phyloP scores from a whole-genome alignment of 495 filamentous ascomycete genomes.

The Pseudevernia furfuracea region DNA sequence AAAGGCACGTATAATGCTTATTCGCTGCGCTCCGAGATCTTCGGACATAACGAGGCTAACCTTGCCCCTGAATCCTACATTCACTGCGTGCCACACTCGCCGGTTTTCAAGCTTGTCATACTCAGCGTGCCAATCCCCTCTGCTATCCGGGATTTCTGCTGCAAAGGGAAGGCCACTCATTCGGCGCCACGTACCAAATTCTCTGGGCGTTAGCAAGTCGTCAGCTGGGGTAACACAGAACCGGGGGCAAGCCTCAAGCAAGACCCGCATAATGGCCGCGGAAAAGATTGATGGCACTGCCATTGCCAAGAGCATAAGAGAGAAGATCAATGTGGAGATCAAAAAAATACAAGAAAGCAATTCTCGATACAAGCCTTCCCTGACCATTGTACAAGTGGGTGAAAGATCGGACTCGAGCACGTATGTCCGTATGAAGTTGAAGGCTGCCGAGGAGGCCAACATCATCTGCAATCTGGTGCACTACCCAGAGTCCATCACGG shows the following conservation, averaged over 20 bases:
- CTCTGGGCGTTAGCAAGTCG: background rate
- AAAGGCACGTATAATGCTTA: constrained; percentile 8
- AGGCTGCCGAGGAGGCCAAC: constrained; percentile 89
- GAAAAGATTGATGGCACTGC: constrained; percentile 92
- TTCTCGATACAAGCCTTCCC: constrained; percentile 75
- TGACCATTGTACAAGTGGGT: constrained; percentile 94
- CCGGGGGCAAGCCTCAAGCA: constrained; percentile 42
- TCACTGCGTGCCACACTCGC: background rate
- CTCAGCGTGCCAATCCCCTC: background rate
- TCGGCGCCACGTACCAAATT: background rate
- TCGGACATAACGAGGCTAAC: constrained; percentile 5
- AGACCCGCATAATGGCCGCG: constrained; percentile 60
- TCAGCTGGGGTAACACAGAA: background rate
- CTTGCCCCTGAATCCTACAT: background rate
- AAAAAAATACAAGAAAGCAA: constrained; percentile 69
- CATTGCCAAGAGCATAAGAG: constrained; percentile 83
- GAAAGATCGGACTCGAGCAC: constrained; percentile 90
- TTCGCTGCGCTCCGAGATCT: constrained; percentile 8
- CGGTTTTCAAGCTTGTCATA: background rate
- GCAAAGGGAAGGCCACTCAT: background rate
- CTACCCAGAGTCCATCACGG: constrained; percentile 70
- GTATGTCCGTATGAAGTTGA: constrained; percentile 99
- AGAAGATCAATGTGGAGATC: constrained; percentile 69
- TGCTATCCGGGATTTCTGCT: background rate
- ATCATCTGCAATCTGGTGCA: constrained; percentile 81